Conservation (phyloP, 495 filamentous ascomycete genomes). For the Daldinia grandis region DNA sequence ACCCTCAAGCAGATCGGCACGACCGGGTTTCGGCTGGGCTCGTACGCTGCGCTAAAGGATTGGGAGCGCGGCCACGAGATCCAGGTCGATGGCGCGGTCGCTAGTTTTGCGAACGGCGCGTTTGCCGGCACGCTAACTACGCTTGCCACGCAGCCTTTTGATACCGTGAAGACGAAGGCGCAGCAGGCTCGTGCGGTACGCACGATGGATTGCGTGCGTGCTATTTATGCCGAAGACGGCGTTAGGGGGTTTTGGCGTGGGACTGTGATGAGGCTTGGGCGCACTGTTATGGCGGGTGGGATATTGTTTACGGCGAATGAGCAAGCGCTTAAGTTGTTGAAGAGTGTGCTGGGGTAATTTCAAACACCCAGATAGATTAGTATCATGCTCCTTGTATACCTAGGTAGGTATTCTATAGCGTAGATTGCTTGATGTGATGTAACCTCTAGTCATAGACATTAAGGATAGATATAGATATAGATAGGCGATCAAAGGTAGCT, state of each 20-base stretch:
- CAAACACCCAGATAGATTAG: constrained; percentile 1
- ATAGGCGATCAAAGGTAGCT: not conserved
- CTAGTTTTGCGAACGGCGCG: constrained; percentile 68
- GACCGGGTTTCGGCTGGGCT: constrained; percentile 70
- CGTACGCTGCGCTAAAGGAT: constrained; percentile 74
- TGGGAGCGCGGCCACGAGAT: constrained; percentile 55
- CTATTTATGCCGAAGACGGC: constrained; percentile 63
- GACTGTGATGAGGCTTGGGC: constrained; percentile 70
- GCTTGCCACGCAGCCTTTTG: constrained; percentile 70
- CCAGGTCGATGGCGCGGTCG: constrained; percentile 36
- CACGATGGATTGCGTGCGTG: constrained; percentile 60
- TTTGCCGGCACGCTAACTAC: constrained; percentile 69
- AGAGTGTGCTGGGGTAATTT: constrained; percentile 15
- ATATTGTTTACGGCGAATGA: constrained; percentile 74
- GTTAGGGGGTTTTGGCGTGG: constrained; percentile 70
- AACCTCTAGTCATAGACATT: not conserved
- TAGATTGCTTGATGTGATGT: too few species aligned
- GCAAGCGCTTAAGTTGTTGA: constrained; percentile 47
- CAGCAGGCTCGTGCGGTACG: constrained; percentile 65
- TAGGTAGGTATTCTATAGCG: too few species aligned
- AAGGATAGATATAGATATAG: not conserved
- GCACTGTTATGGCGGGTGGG: constrained; percentile 70
- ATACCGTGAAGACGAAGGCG: constrained; percentile 70
- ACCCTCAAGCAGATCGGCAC: constrained; percentile 73
- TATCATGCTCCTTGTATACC: not conserved